Base-by-base conservation (phyloP, 2,329 filamentous ascomycete species). In the Curvularia eragrostidis region DNA sequence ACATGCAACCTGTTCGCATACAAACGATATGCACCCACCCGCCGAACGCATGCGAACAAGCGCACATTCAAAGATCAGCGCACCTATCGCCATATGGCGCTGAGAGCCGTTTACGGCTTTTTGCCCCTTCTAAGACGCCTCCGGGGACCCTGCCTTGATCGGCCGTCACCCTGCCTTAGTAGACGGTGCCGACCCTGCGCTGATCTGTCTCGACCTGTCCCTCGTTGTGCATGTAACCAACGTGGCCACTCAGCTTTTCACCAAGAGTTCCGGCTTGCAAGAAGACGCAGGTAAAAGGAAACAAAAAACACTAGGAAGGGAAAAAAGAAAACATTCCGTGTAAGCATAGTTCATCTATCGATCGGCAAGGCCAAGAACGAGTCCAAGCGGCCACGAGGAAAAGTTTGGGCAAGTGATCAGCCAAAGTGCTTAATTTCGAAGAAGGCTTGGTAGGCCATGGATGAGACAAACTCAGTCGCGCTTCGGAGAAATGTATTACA, bases 371-470 rank as follows among this genome's bases (percentile, higher is more conserved):
- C 41, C 28, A 43, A 30, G 23, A 30, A 43, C 39, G 52, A 50
- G 49, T 59, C 52, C 38, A 54, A 55, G 34, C 56, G 63, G 66
- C 67, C 66, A 67, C 63, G 56, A 56, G 64, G 62, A 46, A 47
- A 26, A 46, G 60, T 56, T 41, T 41, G 43, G 61, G 59, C 56
- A 64, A 26, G 58, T 64, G 63, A 56, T 59, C 56, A 63, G 55
- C 61, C 38, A 30, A 28, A 54, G 54, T 58, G 55, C 52, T 36
- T 59, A 34, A 49, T 54, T 50, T 52, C 30, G 46, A 44, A n/a
- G n/a, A 39, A 49, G 44, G 30, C 28, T 19, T 48, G 50, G 63
- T 64, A 58, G 67, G 68, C 63, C 50, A 52, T 34, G 46, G 59
- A 54, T 68, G 66, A 69, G 65, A 54, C 52, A 54, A 18, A 42